phyloP scores from a whole-genome alignment of 495 filamentous ascomycete species.

The Penicillium canescens region DNA sequence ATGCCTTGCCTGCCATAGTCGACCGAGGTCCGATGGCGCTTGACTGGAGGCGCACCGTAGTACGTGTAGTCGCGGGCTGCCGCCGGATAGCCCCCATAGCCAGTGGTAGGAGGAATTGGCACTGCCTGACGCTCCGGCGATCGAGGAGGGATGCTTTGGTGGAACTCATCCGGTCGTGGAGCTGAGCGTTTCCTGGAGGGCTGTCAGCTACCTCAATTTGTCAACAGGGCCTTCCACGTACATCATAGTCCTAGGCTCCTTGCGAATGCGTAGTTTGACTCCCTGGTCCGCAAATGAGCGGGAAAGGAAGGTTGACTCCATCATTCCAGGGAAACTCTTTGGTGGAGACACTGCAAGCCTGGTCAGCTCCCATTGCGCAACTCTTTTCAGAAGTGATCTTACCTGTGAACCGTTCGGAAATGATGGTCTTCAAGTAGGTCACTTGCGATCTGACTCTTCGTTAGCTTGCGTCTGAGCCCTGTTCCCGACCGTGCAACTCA shows the following conservation, averaged over 20 bases:
- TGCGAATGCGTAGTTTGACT: slow-evolving; percentile 83
- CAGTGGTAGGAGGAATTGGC: slow-evolving; percentile 35
- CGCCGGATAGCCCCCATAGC: slow-evolving; percentile 38
- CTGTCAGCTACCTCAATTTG: slow-evolving; percentile 12
- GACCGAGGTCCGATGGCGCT: slow-evolving; percentile 47
- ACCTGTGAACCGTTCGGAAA: slow-evolving; percentile 76
- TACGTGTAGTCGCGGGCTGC: slow-evolving; percentile 37
- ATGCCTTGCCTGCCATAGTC: slow-evolving; percentile 42
- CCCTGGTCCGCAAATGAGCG: slow-evolving; percentile 95
- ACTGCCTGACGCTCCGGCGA: slow-evolving; percentile 45
- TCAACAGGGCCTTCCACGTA: slow-evolving; percentile 25
- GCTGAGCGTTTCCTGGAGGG: slow-evolving; percentile 38
- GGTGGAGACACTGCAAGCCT: slow-evolving; percentile 59
- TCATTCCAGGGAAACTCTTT: slow-evolving; percentile 85
- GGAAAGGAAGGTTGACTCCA: slow-evolving; percentile 88
- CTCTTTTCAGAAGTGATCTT: slow-evolving; percentile 16
- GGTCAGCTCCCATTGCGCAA: slow-evolving; percentile 16
- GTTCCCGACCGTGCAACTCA: slow-evolving; percentile 35
- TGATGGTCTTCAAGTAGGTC: slow-evolving; percentile 67
- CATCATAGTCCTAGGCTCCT: slow-evolving; percentile 70
- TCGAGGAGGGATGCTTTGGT: slow-evolving; percentile 35
- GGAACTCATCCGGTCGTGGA: slow-evolving; percentile 41
- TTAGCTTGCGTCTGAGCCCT: not conserved
- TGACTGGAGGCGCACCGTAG: slow-evolving; percentile 35
- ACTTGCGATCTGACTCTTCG: slow-evolving; percentile 44